Percentiles rank a stretch among this genome's conserved stretches.
Evolutionary conservation across 352 stramenopile species (phyloP).

Genomic region (Globisporangium nagaii): DNA sequence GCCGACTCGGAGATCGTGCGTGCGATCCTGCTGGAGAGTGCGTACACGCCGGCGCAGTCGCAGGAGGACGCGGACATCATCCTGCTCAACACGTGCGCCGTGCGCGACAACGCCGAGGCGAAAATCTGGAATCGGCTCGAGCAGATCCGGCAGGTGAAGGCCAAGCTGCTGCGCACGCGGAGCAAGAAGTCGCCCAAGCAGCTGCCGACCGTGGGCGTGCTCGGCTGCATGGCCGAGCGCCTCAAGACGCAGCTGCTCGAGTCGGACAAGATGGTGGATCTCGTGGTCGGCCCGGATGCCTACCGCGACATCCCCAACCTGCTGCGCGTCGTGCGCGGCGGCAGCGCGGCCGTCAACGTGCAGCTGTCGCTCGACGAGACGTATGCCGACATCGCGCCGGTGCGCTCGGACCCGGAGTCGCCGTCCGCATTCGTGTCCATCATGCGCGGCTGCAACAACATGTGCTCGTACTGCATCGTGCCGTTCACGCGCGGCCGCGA

Average conservation of each 20-base stretch:
- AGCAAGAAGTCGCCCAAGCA: conserved; percentile 48
- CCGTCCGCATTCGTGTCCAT: conserved; percentile 97
- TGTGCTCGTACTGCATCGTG: conserved; percentile 99
- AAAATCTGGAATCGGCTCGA: conserved; percentile 91
- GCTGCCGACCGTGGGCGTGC: conserved; percentile 89
- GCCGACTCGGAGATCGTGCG: conserved; percentile 98
- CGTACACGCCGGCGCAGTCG: conserved; percentile 50
- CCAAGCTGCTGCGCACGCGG: conserved; percentile 51
- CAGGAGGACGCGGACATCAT: conserved; percentile 90
- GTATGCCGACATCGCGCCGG: conserved; percentile 96
- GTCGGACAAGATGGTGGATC: conserved; percentile 93
- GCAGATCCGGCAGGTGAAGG: conserved; percentile 65
- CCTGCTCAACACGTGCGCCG: conserved; percentile 98
- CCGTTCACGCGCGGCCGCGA: conserved; percentile 98
- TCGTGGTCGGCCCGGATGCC: conserved; percentile 97
- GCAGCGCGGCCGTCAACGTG: conserved; percentile 89
- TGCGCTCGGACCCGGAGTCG: conserved; percentile 78
- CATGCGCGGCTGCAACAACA: conserved; percentile 99
- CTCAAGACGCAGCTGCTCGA: conserved; percentile 96
- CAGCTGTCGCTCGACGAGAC: conserved; percentile 97
- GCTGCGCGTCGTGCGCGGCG: conserved; percentile 80
- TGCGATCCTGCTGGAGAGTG: conserved; percentile 85
- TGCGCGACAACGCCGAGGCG: conserved; percentile 98
- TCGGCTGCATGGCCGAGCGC: conserved; percentile 99
- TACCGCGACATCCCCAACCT: conserved; percentile 97